Base-by-base conservation (phyloP, 176 grass and related monocot genomes). In the Aegilops longissima region DNA sequence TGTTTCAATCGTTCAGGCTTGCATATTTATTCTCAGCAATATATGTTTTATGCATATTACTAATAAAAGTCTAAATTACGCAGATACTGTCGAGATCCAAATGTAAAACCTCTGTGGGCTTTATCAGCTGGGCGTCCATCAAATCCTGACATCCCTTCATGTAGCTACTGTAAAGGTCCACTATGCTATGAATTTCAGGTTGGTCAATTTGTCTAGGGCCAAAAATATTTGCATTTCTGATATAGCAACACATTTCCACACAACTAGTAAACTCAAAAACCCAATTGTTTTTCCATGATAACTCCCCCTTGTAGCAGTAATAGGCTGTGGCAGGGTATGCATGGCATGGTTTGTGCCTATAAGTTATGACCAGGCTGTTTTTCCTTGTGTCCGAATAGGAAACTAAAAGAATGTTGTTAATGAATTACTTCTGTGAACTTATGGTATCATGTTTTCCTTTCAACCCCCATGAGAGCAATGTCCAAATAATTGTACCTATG, bases 131-230 rank as follows among this genome's bases (percentile, higher is more conserved):
- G 93, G 21, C 81, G 84, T 33, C 92, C 90, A 31, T 92, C 93
- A 61, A 86, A 72, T 77, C 79, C 52, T 13, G 88, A 94, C 66
- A 91, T 98, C 63, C 93, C 90, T 81, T 71, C 80, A 73, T 98
- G 93, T 81, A 77, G 76, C 76, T 89, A 94, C 51, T 98, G 96
- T 81, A 92, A 89, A 88, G 92, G 90, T n/a, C 86, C 96, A 70
- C 70, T 95, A 54, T 84, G 90, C 83, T 98, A 91, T 63, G 97
- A 98, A 88, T 98, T 98, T 86, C 97, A 98, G 96, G 97, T 96
- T 85, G 64, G 86, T 75, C 45, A 76, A 79, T 83, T 80, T 75
- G 82, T 36, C 45, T 29, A 20, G 29, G 39, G 1, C 21, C 31
- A 66, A 68, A 66, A 70, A 2, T 17, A 20, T 38, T 38, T 38